Percentiles rank a stretch among this genome's conserved stretches.
Conservation (phyloP, 2,329 filamentous ascomycete species). For the Aureobasidium leucospermi region DNA sequence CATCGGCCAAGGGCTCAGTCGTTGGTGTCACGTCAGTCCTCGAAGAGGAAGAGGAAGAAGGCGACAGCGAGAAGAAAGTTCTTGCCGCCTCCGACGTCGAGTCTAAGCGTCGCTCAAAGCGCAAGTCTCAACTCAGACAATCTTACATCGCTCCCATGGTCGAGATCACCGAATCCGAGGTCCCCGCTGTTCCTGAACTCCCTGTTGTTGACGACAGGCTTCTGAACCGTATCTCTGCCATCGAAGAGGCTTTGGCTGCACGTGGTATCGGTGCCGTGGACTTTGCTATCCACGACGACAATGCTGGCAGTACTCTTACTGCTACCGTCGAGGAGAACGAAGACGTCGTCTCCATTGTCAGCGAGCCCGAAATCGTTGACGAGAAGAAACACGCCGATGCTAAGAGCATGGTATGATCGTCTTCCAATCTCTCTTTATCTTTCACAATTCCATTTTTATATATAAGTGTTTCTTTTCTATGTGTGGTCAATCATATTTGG, state of each 20-base stretch:
- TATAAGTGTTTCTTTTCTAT: not conserved
- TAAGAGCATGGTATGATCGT: constrained; percentile 5
- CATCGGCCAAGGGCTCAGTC: not conserved
- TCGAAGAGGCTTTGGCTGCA: not conserved
- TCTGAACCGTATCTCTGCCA: not conserved
- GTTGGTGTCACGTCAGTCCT: not conserved
- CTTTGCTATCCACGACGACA: constrained; percentile 7
- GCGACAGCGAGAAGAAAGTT: not conserved
- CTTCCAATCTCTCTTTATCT: too few relatives aligned
- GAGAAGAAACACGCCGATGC: constrained; percentile 7
- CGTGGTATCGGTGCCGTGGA: constrained; percentile 5
- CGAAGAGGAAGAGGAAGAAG: constrained; percentile 1
- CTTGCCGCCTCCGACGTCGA: not conserved
- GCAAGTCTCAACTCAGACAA: not conserved
- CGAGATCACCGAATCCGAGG: not conserved
- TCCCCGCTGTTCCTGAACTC: not conserved
- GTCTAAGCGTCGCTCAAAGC: not conserved
- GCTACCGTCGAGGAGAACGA: not conserved
- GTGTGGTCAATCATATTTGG: not conserved
- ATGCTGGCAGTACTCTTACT: not conserved
- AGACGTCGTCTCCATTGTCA: not conserved
- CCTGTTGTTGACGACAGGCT: constrained; percentile 1
- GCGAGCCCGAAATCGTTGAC: not conserved
- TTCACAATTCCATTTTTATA: not conserved
- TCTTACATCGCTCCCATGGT: not conserved